Conservation (phyloP, 495 filamentous ascomycete genomes). For the Penicillium desertorum region DNA sequence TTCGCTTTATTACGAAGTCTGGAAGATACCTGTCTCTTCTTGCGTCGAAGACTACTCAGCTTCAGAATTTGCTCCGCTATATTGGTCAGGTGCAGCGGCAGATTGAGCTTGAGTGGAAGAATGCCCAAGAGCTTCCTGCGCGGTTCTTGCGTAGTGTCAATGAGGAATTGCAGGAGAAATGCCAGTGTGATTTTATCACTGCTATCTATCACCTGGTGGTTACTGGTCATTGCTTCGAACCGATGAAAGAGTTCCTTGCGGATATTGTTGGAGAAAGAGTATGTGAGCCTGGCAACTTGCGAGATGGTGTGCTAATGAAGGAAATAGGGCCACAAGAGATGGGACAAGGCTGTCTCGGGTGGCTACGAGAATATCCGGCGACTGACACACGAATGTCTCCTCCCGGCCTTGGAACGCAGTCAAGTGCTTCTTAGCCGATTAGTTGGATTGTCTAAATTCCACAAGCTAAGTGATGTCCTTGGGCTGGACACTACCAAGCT, state of each 20-base stretch:
- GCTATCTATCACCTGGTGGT: constrained; percentile 82
- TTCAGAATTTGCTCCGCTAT: constrained; percentile 84
- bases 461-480: constrained; percentile 63
- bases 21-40: constrained; percentile 78
- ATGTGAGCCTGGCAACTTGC: constrained; percentile 23
- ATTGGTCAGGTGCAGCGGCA: constrained; percentile 71
- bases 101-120: constrained; percentile 77
- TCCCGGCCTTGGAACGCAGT: constrained; percentile 83
- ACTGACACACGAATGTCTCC: constrained; percentile 79
- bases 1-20: constrained; percentile 76
- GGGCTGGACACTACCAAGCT: constrained; percentile 61
- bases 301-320: constrained; percentile 19
- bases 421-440: constrained; percentile 79
- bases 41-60: constrained; percentile 79
- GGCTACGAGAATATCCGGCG: constrained; percentile 76
- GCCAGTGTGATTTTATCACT: constrained; percentile 64
- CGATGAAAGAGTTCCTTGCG: constrained; percentile 82
- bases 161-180: constrained; percentile 59
- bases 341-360: constrained; percentile 80
- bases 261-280: constrained; percentile 85
- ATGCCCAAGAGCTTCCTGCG: constrained; percentile 73
- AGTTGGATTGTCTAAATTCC: constrained; percentile 81
- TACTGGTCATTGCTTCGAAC: constrained; percentile 75
- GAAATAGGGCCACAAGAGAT: constrained; percentile 82
- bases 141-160: constrained; percentile 74